Conservation (phyloP, 2,329 filamentous ascomycete species). For the Xylariales sp. region DNA sequence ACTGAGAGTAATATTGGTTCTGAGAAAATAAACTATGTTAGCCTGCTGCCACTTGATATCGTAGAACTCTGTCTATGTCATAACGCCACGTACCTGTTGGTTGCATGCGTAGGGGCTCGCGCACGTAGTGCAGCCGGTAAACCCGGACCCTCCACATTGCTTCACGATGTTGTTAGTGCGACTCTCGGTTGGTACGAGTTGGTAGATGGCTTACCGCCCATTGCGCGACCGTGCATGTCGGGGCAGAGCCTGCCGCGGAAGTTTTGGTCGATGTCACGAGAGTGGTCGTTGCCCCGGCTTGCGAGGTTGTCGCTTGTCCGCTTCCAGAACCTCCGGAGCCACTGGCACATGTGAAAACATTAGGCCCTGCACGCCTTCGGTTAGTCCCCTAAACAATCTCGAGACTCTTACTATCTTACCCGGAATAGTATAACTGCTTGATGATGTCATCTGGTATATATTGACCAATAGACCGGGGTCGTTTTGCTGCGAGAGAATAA, state of each 20-base stretch:
- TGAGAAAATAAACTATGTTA: conserved; percentile 2
- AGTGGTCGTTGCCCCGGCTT: conserved; percentile 34
- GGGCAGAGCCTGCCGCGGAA: conserved; percentile 25
- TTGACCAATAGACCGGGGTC: conserved; percentile 55
- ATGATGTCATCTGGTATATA: conserved; percentile 52
- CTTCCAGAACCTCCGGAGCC: conserved; percentile 30
- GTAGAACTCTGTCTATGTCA: background rate
- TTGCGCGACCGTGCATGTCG: conserved; percentile 34
- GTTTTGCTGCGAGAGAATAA: conserved; percentile 36
- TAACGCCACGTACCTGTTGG: conserved; percentile 37
- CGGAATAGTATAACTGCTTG: conserved; percentile 50
- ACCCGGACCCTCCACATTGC: conserved; percentile 42
- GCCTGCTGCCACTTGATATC: background rate
- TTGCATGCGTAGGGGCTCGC: conserved; percentile 38
- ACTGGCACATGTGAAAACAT: conserved; percentile 41
- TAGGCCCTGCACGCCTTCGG: conserved; percentile 36
- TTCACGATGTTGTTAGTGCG: conserved; percentile 17
- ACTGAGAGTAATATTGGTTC: conserved; percentile 36
- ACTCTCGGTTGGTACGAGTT: background rate
- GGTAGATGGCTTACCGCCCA: conserved; percentile 33
- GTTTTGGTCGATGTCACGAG: conserved; percentile 40
- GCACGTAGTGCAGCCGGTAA: conserved; percentile 40
- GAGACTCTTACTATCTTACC: conserved; percentile 38
- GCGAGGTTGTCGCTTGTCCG: conserved; percentile 22
- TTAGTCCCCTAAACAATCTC: conserved; percentile 9